Base-by-base conservation (phyloP, 73 alveolate genomes). In the Tetrahymena elliotti region DNA sequence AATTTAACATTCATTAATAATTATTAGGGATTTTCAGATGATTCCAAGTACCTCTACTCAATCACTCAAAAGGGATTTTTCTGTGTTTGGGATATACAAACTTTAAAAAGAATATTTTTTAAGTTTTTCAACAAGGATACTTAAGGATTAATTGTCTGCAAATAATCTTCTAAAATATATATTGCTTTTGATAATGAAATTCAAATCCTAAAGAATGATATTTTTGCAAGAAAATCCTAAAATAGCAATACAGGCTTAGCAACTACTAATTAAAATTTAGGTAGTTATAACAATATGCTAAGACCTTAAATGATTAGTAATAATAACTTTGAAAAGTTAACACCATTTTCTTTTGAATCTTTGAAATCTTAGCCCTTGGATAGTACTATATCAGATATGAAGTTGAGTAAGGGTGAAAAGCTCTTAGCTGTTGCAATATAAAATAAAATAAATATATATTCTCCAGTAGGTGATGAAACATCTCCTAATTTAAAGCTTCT, bases 81-180 rank as follows among this genome's bases (percentile, higher is more conserved):
- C 97, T 96, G 98, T 24, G 97, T 96, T 16, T 98, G 99, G 99
- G 98, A 97, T 93, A 83, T 98, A 24, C 38, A 88, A 24, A 96
- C 98, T 37, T 96, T 97, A 41, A 97, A 95, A 82, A 94, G 98
- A 52, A 94, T 95, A 3, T 97, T 93, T 94, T 84, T 97, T 4
- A 92, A 84, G 92, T 94, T 96, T 92, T 98, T 96, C 95, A 39
- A 94, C 54, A 98, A 98, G 94, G 94, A 94, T 2, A 94, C 99
- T 12, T 94, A 94, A 54, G 41, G 96, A 35, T 47, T 97, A 40
- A 96, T 97, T 47, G 97, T 98, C 4, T 98, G 98, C 95, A 98
- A 98, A 92, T 94, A 96, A 33, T 94, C 98, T 4, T 97, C 98
- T 68, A 97, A 96, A 83, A 97, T 97, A 16, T 84, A 97, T 95